Evolutionary conservation across 2,329 filamentous ascomycete genomes (phyloP).

Genomic region (Fusarium miscanthi): DNA sequence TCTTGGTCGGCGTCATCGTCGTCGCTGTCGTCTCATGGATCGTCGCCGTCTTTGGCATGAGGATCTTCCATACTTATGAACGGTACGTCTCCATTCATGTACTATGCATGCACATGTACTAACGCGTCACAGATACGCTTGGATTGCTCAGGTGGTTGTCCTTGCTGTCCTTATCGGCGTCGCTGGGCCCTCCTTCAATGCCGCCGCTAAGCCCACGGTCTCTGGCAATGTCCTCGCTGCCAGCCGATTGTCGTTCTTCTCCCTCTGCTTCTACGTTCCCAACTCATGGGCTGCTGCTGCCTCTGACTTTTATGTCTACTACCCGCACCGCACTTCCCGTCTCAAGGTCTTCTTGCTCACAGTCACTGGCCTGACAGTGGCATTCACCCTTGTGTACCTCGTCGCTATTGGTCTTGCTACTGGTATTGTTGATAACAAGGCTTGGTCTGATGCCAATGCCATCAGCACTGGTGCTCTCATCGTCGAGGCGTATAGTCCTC

Average conservation of each 20-base stretch:
- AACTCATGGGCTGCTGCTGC: constrained; percentile 75
- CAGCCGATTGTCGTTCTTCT: constrained; percentile 72
- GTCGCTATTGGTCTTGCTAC: constrained; percentile 64
- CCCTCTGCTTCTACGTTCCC: constrained; percentile 67
- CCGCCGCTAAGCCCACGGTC: constrained; percentile 69
- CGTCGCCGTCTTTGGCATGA: constrained; percentile 71
- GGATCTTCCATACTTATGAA: constrained; percentile 77
- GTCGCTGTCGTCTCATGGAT: constrained; percentile 78
- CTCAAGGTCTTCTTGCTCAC: constrained; percentile 75
- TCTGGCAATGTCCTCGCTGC: constrained; percentile 74
- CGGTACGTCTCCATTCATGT: constrained; percentile 43
- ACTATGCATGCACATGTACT: background rate
- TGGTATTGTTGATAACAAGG: constrained; percentile 60
- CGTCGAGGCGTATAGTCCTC: constrained; percentile 64
- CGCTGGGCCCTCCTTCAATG: constrained; percentile 69
- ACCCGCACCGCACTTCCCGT: constrained; percentile 70
- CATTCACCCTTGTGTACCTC: constrained; percentile 76
- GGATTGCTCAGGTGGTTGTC: constrained; percentile 76
- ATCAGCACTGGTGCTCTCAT: constrained; percentile 66
- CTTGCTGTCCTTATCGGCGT: constrained; percentile 79
- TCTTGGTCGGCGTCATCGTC: constrained; percentile 79
- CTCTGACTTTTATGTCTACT: constrained; percentile 84
- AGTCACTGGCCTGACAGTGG: constrained; percentile 70
- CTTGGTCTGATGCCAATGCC: constrained; percentile 64
- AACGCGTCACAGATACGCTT: constrained; percentile 45